Conservation (phyloP, 75 land plant species). For the Picea glauca region DNA sequence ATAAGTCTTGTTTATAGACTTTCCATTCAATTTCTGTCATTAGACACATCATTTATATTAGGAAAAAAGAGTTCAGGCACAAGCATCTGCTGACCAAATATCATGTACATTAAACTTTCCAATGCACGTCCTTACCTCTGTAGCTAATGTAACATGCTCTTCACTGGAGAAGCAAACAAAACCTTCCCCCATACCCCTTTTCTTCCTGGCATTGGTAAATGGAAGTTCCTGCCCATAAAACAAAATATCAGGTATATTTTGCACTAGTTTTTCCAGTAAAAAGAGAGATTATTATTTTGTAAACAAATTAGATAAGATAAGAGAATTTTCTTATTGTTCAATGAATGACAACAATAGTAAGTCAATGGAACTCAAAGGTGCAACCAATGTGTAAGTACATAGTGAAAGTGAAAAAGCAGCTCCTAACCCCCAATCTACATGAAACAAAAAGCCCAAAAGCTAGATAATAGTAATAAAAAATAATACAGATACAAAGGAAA, state of each 20-base stretch:
- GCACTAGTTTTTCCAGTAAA: not conserved
- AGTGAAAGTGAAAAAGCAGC: not conserved
- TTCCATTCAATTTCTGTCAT: conserved; percentile 64
- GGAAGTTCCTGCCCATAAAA: conserved; percentile 50
- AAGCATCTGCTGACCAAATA: not conserved
- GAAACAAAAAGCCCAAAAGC: not conserved
- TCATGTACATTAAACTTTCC: not conserved
- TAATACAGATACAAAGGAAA: too few relatives aligned
- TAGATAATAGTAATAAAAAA: not conserved
- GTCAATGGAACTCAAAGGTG: too few relatives aligned
- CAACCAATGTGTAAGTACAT: too few relatives aligned
- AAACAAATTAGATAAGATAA: not conserved
- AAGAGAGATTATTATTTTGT: not conserved
- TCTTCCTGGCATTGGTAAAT: conserved; percentile 70
- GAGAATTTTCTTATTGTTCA: too few relatives aligned
- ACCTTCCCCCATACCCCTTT: conserved; percentile 77
- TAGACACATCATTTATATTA: not conserved
- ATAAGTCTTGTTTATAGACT: conserved; percentile 43
- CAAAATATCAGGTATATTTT: not conserved
- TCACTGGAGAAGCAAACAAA: conserved; percentile 66
- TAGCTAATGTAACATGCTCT: conserved; percentile 49
- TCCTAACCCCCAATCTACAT: not conserved
- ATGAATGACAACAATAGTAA: too few relatives aligned
- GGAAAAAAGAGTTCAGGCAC: not conserved
- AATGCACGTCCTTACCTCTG: conserved; percentile 46